Base-by-base conservation (phyloP, 2,329 filamentous ascomycete genomes). In the Zarea fungicola region DNA sequence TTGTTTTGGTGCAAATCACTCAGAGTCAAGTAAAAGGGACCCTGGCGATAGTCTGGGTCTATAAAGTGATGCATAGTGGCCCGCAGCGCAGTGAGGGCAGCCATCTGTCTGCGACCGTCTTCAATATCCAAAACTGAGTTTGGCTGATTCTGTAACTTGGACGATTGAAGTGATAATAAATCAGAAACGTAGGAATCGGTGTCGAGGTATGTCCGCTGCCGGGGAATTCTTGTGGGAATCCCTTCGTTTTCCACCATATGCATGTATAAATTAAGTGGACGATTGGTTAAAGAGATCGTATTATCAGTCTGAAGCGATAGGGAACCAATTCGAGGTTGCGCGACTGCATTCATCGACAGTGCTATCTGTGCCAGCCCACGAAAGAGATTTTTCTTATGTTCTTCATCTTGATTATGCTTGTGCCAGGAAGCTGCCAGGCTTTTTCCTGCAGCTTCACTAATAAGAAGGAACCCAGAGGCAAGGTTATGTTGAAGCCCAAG, bases 1-100 rank as follows among this genome's bases (percentile, higher is more conserved):
- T 71, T 71, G 29, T 61, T 65, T 23, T 60, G 54, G 40, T 68
- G 65, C 14, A 70, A 48, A 49, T 71, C 65, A 21, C 62, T 67
- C 1, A 71, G 58, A 1, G 43, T 55, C 25, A 62, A 54, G 18
- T 60, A 46, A 43, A 65, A 70, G 5, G 62, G 65, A 2, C 65
- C 62, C 16, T 61, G 40, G 5, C 62, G 55, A 11, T 54, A 47
- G 11, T 57, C 47, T 4, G 54, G 50, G 13, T 46, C 47, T 18
- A 58, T 51, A 13, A 58, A 62, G 6, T 55, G 54, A 10, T 54
- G 55, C 32, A 57, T 42, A 6, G 53, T 48, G 4, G 57, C 58
- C 42, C 62, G 57, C 58, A 69, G 62, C 1, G 50, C 54, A 2
- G 52, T 52, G 13, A 65, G 31, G 16, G 50, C 54, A 4, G 63